Conservation (phyloP, 1,139 yeast genomes). For the Yamadazyma trypodendri region DNA sequence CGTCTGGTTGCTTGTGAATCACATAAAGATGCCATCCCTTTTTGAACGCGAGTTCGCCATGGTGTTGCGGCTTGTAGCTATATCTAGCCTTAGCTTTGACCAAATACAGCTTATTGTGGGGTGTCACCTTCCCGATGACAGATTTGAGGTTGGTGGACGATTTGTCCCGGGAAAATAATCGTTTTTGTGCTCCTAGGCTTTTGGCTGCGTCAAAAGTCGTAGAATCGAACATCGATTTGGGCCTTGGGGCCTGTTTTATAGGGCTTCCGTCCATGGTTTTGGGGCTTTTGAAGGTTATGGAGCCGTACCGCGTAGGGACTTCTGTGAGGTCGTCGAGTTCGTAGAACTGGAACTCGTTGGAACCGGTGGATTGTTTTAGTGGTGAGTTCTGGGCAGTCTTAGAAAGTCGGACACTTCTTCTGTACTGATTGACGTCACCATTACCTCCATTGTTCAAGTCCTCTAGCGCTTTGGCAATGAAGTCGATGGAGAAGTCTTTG, state of each 20-base stretch:
- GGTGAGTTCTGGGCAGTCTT: constrained; percentile 23
- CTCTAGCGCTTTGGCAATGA: constrained; percentile 60
- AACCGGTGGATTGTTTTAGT: constrained; percentile 4
- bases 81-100: constrained; percentile 67
- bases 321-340: constrained; percentile 40
- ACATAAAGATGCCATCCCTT: constrained; percentile 75
- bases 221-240: constrained; percentile 41
- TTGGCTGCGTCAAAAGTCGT: constrained; percentile 11
- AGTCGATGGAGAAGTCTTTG: constrained; percentile 48
- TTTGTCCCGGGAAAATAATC: constrained; percentile 29
- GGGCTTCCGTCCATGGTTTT: constrained; percentile 14
- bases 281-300: constrained; percentile 28
- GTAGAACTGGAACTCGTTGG: constrained; percentile 7
- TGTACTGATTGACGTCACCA: constrained; percentile 50
- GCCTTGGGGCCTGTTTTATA: constrained; percentile 22
- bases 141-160: constrained; percentile 35
- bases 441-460: constrained; percentile 66
- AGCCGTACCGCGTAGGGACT: constrained; percentile 36
- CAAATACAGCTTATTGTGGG: constrained; percentile 53
- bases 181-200: constrained; percentile 17
- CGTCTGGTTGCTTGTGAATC: constrained; percentile 76
- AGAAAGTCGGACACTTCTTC: constrained; percentile 36
- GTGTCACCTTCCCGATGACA: constrained; percentile 27
- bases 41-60: constrained; percentile 74
- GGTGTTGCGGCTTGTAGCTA: constrained; percentile 71